Conservation (phyloP, 2,329 filamentous ascomycete genomes). For the Microdochium trichocladiopsis region DNA sequence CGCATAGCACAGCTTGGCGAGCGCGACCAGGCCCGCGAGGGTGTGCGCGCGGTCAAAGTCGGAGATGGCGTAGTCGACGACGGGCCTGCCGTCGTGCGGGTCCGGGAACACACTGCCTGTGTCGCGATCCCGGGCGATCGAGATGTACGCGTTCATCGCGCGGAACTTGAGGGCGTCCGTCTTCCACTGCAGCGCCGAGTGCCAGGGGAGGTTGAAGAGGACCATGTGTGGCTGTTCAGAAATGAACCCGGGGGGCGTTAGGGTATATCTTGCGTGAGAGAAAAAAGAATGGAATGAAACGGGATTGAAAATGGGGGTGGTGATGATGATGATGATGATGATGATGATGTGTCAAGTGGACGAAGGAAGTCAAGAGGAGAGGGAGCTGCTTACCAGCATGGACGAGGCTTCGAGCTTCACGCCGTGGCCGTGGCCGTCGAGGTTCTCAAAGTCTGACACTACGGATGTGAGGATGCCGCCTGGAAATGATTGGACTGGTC, state of each 20-base stretch:
- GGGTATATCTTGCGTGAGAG: too few species aligned
- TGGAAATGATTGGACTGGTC: too few species aligned
- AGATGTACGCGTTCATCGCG: conserved; percentile 66
- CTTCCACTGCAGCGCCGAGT: conserved; percentile 64
- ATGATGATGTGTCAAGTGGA: background rate
- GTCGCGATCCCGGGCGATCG: conserved; percentile 69
- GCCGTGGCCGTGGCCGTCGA: conserved; percentile 75
- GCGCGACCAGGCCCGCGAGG: conserved; percentile 62
- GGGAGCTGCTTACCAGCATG: conserved; percentile 48
- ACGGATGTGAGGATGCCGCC: conserved; percentile 75
- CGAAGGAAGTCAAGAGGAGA: too few species aligned
- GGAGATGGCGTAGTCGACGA: conserved; percentile 65
- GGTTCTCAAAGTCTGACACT: conserved; percentile 70
- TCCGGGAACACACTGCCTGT: conserved; percentile 69
- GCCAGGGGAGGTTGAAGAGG: conserved; percentile 59
- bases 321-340: background rate
- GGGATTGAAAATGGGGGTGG: background rate
- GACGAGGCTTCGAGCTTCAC: conserved; percentile 70
- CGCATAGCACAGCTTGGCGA: conserved; percentile 71
- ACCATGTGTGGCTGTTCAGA: conserved; percentile 52
- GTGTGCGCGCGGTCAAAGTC: conserved; percentile 66
- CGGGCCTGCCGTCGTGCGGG: conserved; percentile 53
- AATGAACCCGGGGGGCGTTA: too few species aligned
- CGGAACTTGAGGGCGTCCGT: conserved; percentile 60
- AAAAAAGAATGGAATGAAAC: too few species aligned